Evolutionary conservation across 805 yeast genomes (phyloP), one percentile per base, ranked within the genome.

Genomic region (Myxozyma nipponensis): DNA sequence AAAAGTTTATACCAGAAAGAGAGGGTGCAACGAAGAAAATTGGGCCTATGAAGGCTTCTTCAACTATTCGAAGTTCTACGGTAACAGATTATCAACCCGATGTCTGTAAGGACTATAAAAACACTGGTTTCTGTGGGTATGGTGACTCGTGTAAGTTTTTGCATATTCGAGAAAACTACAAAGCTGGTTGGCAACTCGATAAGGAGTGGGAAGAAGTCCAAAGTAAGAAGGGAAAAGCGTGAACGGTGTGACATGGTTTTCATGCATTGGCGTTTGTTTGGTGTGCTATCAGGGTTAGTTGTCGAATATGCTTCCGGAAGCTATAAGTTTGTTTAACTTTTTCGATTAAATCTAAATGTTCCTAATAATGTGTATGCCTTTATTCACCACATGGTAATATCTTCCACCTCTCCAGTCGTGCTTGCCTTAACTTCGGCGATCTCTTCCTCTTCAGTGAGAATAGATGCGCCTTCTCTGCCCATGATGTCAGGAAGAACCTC

Each of bases 101-200:
- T 63, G 83, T 93, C 1, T 93, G 98, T 65, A 93, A 91, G 63
- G 98, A 93, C 66, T 93, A 77, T 66, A 77, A 81, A 51, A 85
- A 84, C 59, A 90, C 95, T 0, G 99, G 98, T 0, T 90, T 81
- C 64, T 93, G 98, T 74, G 97, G 97, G 4, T 93, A 84, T 65
- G 99, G 99, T 6, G 98, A 93, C 61, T 84, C 93, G 32, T 93
- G 99, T 71, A 93, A 93, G 69, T 93, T 93, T 66, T 66, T 91
- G 32, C 99, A 93, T 65, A 79, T 86, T 15, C 71, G 99, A 67
- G 97, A 87, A 59, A 95, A 87, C 62, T 84, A 82, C 69, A 77
- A 75, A 48, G 82, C 82, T 42, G 86, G 83, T 26, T 79, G 82
- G 79, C 80, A 83, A 51, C 65, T 83, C 4, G 77, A 75, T 24